These are phyloP conservation scores for Ustilago loliicola DNA, from an alignment of 1,284 basidiomycete genomes.

Conservation along the genomic window DNA sequence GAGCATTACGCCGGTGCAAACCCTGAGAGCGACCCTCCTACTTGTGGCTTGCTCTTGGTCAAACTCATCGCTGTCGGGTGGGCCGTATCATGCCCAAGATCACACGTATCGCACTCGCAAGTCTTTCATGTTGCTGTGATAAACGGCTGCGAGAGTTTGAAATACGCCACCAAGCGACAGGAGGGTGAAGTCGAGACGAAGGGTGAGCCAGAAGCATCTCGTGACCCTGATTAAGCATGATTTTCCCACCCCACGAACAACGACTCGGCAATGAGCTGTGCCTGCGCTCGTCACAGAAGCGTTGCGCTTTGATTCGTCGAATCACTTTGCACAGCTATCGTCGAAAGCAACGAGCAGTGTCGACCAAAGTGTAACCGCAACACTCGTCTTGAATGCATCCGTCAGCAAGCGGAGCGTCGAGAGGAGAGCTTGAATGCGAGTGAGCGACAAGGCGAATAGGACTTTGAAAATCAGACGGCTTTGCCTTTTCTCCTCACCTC, in stretches of 20 bases:
- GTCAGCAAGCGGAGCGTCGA: not conserved
- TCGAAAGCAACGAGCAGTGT: no score
- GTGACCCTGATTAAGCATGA: not conserved
- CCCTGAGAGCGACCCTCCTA: not conserved
- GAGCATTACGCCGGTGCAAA: not conserved
- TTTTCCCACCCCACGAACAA: not conserved
- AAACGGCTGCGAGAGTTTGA: not conserved
- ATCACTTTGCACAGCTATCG: no score
- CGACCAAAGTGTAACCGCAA: no score
- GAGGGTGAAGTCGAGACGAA: not conserved
- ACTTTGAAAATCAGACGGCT: conserved; percentile 14
- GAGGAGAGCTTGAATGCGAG: not conserved
- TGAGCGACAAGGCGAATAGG: conserved; percentile 18
- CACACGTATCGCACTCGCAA: not conserved
- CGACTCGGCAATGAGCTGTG: no score
- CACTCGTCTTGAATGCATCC: not conserved
- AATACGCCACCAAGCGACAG: not conserved
- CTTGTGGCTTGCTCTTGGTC: conserved; percentile 1
- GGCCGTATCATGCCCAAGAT: not conserved
- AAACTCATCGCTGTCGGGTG: not conserved
- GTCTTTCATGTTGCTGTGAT: not conserved
- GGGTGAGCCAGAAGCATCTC: not conserved
- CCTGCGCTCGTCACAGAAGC: no score
- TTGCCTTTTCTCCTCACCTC: conserved; percentile 4
- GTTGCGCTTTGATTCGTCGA: no score